Percentiles rank a stretch among this genome's conserved stretches.
phyloP scores from a whole-genome alignment of 1,139 yeast genomes.

The Candida sojae region DNA sequence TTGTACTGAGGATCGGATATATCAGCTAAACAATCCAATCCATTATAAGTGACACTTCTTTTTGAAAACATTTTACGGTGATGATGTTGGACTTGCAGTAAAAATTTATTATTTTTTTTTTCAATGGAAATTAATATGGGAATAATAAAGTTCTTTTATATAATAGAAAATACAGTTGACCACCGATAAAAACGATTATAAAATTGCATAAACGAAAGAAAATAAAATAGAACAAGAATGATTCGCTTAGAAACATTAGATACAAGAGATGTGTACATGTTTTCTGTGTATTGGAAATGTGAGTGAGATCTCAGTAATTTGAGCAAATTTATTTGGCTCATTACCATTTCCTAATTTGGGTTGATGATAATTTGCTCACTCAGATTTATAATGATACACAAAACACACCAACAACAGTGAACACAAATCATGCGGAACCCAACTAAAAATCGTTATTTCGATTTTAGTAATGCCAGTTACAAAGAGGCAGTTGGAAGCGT shows the following conservation, averaged over 20 bases:
- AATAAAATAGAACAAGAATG: not conserved
- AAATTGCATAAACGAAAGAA: not conserved
- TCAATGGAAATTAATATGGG: not conserved
- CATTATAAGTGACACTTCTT: conserved; percentile 29
- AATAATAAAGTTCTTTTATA: not conserved
- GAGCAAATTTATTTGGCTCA: conserved; percentile 5
- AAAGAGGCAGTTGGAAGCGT: no score
- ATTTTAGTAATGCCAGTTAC: no score
- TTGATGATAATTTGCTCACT: conserved; percentile 6
- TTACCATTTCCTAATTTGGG: not conserved
- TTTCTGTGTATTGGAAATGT: not conserved
- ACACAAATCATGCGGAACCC: no score
- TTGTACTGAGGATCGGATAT: conserved; percentile 26
- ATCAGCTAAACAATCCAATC: conserved; percentile 51
- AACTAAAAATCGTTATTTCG: no score
- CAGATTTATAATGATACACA: not conserved
- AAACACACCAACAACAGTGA: not conserved
- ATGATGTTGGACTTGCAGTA: not conserved
- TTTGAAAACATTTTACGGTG: conserved; percentile 6
- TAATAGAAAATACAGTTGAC: not conserved
- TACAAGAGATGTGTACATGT: no score
- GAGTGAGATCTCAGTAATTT: not conserved
- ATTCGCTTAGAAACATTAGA: not conserved
- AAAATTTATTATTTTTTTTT: no score
- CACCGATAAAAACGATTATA: no score